phyloP scores from a whole-genome alignment of 139 green algal species.

The Desmodesmus armatus region DNA sequence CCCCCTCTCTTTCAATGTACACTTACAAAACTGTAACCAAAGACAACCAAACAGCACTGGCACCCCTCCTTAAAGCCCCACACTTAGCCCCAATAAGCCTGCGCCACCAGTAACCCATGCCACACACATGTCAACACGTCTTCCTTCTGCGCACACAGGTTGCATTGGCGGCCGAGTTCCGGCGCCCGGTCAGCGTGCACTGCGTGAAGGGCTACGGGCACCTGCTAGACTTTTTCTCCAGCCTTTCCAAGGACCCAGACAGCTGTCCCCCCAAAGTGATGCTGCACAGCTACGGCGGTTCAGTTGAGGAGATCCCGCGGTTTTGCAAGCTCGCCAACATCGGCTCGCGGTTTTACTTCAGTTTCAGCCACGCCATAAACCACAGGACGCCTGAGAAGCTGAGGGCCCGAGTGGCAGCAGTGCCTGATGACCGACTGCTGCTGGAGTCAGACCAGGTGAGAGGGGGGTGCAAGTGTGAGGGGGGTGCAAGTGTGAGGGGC shows the following conservation, averaged over 20 bases:
- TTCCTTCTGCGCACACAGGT: slow-evolving; percentile 48
- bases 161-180: slow-evolving; percentile 56
- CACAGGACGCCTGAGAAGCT: slow-evolving; percentile 41
- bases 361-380: slow-evolving; percentile 57
- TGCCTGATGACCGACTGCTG: slow-evolving; percentile 59
- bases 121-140: not conserved
- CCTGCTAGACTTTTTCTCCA: slow-evolving; percentile 40
- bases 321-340: slow-evolving; percentile 43
- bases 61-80: not conserved
- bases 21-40: no score
- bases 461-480: not conserved
- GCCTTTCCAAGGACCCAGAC: not conserved
- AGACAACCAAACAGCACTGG: no score
- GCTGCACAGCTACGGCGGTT: slow-evolving; percentile 57
- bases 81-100: no score
- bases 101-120: not conserved
- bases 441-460: slow-evolving; percentile 58
- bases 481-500: not conserved
- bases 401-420: slow-evolving; percentile 38
- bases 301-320: slow-evolving; percentile 42
- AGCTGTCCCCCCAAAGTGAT: slow-evolving; percentile 37
- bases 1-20: no score
- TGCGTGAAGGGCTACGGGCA: slow-evolving; percentile 67
- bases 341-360: slow-evolving; percentile 56
- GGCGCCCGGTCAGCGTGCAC: slow-evolving; percentile 63